Base-by-base conservation (phyloP, 2,329 filamentous ascomycete species). In the Penicillium capsulatum region DNA sequence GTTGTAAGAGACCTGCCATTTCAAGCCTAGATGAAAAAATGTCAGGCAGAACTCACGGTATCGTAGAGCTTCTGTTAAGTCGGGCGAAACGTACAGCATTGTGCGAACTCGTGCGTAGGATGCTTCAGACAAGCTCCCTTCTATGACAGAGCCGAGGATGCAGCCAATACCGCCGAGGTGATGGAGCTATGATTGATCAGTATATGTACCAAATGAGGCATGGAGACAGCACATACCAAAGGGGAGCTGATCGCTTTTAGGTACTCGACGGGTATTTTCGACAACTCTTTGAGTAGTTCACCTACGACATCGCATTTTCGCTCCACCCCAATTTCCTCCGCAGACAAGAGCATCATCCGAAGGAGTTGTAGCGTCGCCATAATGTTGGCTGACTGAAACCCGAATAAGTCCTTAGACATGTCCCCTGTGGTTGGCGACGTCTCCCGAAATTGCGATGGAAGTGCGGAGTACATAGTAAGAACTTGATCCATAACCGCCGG, bases 371-470 rank as follows among this genome's bases (percentile, higher is more conserved):
- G 45, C 0, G 72, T 75, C 1, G 70, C 70, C 34, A 68, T 64
- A 13, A 75, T 73, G 46, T 74, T 74, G 16, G 72, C 72, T 3
- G 71, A 69, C 47, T 75, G 72, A 22, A 74, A 75, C 1, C 68
- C 66, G 42, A 66, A 69, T 3, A 69, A 54, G 38, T 72, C 67
- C 15, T 65, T 59, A 3, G 42, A 41, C 11, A 44, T 46, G 34
- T 69, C 63, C 1, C 55, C 54, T 7, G 55, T 48, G 52, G 59
- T 53, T 0, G 51, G 53, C 3, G 44, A 45, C 1, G 50, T 53
- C 24, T 58, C 53, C n/a, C 50, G 49, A 20, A 59, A 57, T 19
- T 54, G 55, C 7, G 47, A 22, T 1, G 55, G 55, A 3, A 59
- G 31, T 6, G 48, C 50, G n/a, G 52, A 42, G 34, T 57, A 59